phyloP scores from a whole-genome alignment of 2,329 filamentous ascomycete species.

The Boeremia exigua region DNA sequence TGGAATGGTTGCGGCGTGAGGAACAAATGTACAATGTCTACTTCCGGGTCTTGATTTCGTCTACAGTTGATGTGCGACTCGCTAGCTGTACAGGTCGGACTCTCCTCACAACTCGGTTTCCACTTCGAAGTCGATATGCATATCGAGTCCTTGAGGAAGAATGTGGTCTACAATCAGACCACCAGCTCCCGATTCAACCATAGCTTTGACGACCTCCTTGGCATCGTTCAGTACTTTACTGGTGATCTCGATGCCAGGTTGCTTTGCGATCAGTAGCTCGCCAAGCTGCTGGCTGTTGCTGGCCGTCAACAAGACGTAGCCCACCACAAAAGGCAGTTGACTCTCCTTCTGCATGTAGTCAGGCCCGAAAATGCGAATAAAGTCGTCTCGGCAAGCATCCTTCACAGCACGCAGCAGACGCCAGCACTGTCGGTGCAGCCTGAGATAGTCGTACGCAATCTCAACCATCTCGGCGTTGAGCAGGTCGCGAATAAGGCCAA shows the following conservation, averaged over 20 bases:
- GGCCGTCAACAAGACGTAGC: conserved; percentile 49
- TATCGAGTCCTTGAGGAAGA: not conserved
- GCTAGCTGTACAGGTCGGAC: no score
- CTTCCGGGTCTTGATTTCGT: no score
- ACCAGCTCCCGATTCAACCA: not conserved
- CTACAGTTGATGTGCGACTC: no score
- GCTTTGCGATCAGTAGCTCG: not conserved
- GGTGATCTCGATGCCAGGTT: not conserved
- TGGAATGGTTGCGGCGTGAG: no score
- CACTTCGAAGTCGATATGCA: not conserved
- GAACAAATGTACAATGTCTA: no score
- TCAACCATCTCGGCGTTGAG: conserved; percentile 49
- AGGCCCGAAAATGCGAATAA: conserved; percentile 44
- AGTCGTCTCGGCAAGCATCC: conserved; percentile 35
- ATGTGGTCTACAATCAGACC: conserved; percentile 2
- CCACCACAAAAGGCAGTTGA: conserved; percentile 52
- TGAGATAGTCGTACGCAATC: conserved; percentile 51
- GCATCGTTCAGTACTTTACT: conserved; percentile 1
- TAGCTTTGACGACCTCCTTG: not conserved
- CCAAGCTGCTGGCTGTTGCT: conserved; percentile 11
- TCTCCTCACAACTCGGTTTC: not conserved
- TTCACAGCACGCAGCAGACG: conserved; percentile 44
- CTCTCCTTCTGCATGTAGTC: conserved; percentile 49
- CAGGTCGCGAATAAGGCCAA: conserved; percentile 34
- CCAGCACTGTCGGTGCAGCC: conserved; percentile 53